Percentiles rank a stretch among this genome's conserved stretches.
These are phyloP conservation scores for Pogostemon cablin DNA, from an alignment of 257 asterid genomes.

Conservation along the genomic window DNA sequence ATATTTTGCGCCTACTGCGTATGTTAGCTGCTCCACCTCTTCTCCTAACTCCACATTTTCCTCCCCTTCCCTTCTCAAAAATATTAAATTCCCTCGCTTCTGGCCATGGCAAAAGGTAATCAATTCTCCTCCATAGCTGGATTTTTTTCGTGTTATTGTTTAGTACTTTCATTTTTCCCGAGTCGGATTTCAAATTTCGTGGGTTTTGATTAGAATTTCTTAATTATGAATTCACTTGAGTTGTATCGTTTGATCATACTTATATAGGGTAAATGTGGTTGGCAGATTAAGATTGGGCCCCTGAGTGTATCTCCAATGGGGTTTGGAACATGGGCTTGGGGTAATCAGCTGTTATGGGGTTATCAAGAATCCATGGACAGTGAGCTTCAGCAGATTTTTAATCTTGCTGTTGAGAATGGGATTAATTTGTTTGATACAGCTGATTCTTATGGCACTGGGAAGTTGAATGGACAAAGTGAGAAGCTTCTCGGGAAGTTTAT, in stretches of 20 bases:
- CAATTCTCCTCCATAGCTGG: neutral
- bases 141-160: too few relatives aligned
- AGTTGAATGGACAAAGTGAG: constrained; percentile 86
- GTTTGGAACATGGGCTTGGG: constrained; percentile 99
- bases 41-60: constrained; percentile 40
- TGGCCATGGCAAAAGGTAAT: constrained; percentile 97
- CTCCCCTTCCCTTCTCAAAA: constrained; percentile 49
- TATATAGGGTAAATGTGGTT: constrained; percentile 18
- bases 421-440: constrained; percentile 91
- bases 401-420: constrained; percentile 81
- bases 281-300: constrained; percentile 80
- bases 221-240: neutral
- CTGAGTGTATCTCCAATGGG: constrained; percentile 94
- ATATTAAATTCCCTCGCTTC: constrained; percentile 73
- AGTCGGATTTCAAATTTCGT: neutral
- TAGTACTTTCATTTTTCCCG: neutral
- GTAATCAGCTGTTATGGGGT: constrained; percentile 95
- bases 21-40: constrained; percentile 47
- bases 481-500: constrained; percentile 93
- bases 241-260: neutral
- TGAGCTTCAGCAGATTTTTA: constrained; percentile 82
- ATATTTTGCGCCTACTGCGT: constrained; percentile 43
- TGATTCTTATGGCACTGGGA: constrained; percentile 96
- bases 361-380: constrained; percentile 86
- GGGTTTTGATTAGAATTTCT: neutral